Conservation (phyloP, 208 protist species). For the Trypanosoma vivax region DNA sequence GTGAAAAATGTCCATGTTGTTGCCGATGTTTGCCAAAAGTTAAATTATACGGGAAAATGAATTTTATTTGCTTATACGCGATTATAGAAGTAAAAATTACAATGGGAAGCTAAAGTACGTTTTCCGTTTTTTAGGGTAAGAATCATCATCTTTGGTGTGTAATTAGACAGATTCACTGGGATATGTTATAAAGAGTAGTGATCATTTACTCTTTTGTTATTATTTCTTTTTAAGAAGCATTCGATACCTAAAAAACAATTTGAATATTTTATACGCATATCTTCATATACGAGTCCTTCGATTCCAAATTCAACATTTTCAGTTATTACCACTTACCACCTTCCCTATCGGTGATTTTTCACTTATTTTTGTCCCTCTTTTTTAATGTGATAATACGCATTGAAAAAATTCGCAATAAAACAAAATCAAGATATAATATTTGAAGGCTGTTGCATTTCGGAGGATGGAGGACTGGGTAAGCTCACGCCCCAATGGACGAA, state of each 20-base stretch:
- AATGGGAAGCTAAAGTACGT: no score
- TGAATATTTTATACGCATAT: neutral
- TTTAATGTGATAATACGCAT: no score
- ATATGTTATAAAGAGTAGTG: no score
- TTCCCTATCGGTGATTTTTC: no score
- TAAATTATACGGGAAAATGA: neutral
- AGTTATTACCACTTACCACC: no score
- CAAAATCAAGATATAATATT: neutral
- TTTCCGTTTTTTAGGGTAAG: neutral
- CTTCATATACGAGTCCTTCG: neutral
- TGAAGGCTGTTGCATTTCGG: no score
- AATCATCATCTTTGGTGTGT: conserved; percentile 1
- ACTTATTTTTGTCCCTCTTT: no score
- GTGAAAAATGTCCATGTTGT: conserved; percentile 40
- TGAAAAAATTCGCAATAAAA: no score
- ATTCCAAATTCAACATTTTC: no score
- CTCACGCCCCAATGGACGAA: conserved; percentile 13
- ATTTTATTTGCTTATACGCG: neutral
- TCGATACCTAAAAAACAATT: neutral
- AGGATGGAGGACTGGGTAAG: conserved; percentile 19
- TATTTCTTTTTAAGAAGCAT: conserved; percentile 2
- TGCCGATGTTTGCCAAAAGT: conserved; percentile 11
- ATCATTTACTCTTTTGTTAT: conserved; percentile 12
- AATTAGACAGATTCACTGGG: no score
- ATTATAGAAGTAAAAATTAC: no score